Conservation (phyloP, 176 grass and related monocot species). For the Raddia guianensis region DNA sequence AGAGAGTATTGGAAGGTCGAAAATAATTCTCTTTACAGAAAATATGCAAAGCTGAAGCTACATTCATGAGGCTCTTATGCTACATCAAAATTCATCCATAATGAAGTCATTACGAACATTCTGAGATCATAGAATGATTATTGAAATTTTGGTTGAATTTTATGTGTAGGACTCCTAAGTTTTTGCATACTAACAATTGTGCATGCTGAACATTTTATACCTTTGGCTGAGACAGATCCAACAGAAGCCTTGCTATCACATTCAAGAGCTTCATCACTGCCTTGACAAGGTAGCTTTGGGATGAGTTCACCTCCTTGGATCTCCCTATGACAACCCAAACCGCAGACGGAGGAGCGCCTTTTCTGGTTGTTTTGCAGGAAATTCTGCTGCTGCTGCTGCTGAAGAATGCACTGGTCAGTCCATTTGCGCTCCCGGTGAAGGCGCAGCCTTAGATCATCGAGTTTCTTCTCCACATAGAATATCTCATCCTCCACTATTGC, state of each 20-base stretch:
- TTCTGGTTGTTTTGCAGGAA: constrained; percentile 36
- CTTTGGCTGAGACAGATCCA: constrained; percentile 45
- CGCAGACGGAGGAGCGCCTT: constrained; percentile 47
- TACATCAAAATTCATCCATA: background rate
- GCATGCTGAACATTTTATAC: constrained; percentile 6
- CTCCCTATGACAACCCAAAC: constrained; percentile 48
- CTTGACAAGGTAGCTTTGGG: constrained; percentile 40
- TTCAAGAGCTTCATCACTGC: constrained; percentile 19
- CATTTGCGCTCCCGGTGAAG: constrained; percentile 60
- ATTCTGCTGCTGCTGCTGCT: constrained; percentile 30
- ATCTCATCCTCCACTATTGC: constrained; percentile 93
- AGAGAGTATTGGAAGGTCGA: background rate
- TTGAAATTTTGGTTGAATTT: background rate
- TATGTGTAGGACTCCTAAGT: background rate
- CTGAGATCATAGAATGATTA: background rate
- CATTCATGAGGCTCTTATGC: background rate
- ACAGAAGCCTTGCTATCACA: constrained; percentile 55
- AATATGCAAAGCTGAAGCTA: background rate
- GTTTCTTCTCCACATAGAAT: constrained; percentile 75
- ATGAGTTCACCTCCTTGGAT: constrained; percentile 42
- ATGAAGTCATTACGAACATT: background rate
- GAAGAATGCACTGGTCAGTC: constrained; percentile 56
- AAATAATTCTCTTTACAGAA: background rate
- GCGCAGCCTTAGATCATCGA: constrained; percentile 64
- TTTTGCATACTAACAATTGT: background rate